Percentiles rank a stretch among this genome's conserved stretches.
phyloP scores from a whole-genome alignment of 1,284 basidiomycete genomes.

The Dichomitus squalens region DNA sequence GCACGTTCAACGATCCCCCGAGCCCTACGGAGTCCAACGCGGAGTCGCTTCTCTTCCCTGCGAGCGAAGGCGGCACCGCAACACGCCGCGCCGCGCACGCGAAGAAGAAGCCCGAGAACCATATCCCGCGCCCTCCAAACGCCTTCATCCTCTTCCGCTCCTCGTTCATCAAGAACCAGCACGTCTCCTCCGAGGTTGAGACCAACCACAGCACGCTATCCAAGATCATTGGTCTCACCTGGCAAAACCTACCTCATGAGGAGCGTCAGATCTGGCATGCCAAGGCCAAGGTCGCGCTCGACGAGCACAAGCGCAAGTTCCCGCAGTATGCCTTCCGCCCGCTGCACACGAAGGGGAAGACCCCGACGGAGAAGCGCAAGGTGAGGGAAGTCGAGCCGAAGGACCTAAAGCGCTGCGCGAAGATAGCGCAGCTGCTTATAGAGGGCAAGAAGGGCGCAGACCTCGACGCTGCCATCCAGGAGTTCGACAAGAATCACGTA shows the following conservation, averaged over 20 bases:
- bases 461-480: slow-evolving; percentile 70
- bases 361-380: slow-evolving; percentile 56
- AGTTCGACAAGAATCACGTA: slow-evolving; percentile 70
- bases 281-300: slow-evolving; percentile 63
- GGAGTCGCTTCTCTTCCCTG: slow-evolving; percentile 48
- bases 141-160: slow-evolving; percentile 95
- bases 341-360: slow-evolving; percentile 46
- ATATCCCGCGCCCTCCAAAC: slow-evolving; percentile 92
- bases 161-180: slow-evolving; percentile 79
- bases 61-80: slow-evolving; percentile 34
- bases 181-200: slow-evolving; percentile 77
- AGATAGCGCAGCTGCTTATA: slow-evolving; percentile 78
- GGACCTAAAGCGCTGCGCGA: slow-evolving; percentile 69
- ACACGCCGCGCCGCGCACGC: slow-evolving; percentile 43
- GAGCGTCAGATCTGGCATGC: slow-evolving; percentile 73
- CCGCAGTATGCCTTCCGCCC: slow-evolving; percentile 75
- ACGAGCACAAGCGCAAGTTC: slow-evolving; percentile 68
- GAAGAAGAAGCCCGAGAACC: slow-evolving; percentile 71
- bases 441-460: slow-evolving; percentile 73
- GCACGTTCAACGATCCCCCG: slow-evolving; percentile 56
- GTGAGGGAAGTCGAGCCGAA: slow-evolving; percentile 70
- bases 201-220: slow-evolving; percentile 79
- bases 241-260: slow-evolving; percentile 69
- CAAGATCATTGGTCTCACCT: slow-evolving; percentile 56
- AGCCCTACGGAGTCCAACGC: slow-evolving; percentile 32